Evolutionary conservation across 1,284 basidiomycete genomes (phyloP), one percentile per base, ranked within the genome.

Genomic region (Boletus nobilissimus): DNA sequence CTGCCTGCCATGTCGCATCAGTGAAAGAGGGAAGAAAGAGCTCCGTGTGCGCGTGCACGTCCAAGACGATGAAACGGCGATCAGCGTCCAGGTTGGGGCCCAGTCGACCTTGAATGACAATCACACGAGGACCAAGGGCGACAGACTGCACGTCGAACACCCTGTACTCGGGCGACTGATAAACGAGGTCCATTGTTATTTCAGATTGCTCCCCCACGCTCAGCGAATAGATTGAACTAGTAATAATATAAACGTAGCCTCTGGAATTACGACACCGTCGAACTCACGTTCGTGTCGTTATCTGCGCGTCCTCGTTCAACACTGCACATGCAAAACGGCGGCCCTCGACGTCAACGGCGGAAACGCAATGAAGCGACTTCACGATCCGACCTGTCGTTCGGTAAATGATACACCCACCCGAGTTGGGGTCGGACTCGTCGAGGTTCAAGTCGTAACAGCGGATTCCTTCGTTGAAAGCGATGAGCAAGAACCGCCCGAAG

Each of bases 251-350:
- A 82, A 74, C 24, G 10, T 24, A 19, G 11, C n/a, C 16, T n/a
- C 54, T 13, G 29, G n/a, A 57, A 29, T 26, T 24, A n/a, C 54
- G 16, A 26, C 29, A 13, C 26, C 29, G 24, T 57, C 54, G 43
- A 11, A 16, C 75, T 18, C 57, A 81, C 81, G 65, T 68, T 60
- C 70, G 72, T 62, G 13, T 76, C 7, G 29, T 64, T 22, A 9
- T 57, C 29, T 19, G 38, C 5, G 2, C 39, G 11, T 0, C 69
- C 46, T 83, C 81, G 26, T 36, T 63, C 66, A 80, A n/a, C 1
- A 83, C 80, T 3, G n/a, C 67, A 46, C 82, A 83, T n/a, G 76
- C 81, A 67, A 82, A 82, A 6, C 76, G 72, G 14, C 62, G 64
- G 34, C 81, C 81, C 13, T 80, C 62, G 40, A 69, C 36, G 19